These are phyloP conservation scores for Myxozyma mucilagina DNA, from an alignment of 805 yeast species.

Conservation along the genomic window DNA sequence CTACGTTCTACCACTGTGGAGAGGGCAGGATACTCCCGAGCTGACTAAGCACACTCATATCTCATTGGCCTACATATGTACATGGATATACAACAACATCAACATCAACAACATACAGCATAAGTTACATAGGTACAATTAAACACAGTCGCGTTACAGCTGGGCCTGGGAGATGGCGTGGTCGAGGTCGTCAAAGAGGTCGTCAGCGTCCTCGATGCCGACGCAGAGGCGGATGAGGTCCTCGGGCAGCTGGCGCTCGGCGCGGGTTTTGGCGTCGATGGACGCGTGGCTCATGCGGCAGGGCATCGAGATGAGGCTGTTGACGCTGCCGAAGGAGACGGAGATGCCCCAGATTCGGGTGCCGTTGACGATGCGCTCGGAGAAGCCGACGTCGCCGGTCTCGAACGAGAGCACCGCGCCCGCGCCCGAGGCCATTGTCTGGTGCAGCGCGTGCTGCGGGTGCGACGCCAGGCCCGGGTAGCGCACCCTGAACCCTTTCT, in stretches of 20 bases:
- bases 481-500: conserved; percentile 71
- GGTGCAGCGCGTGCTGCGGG: conserved; percentile 79
- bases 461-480: conserved; percentile 83
- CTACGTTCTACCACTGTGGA: neutral
- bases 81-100: neutral
- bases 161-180: conserved; percentile 67
- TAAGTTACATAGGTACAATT: neutral
- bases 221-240: conserved; percentile 87
- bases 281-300: conserved; percentile 98
- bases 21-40: too few species aligned
- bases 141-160: neutral
- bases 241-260: conserved; percentile 88
- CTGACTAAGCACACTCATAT: too few species aligned
- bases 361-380: conserved; percentile 72
- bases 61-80: too few species aligned
- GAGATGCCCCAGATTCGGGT: conserved; percentile 82
- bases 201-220: conserved; percentile 83
- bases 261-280: conserved; percentile 81
- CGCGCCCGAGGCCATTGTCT: conserved; percentile 73
- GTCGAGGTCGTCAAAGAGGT: conserved; percentile 76
- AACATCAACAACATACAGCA: neutral
- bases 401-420: conserved; percentile 90
- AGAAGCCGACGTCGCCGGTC: conserved; percentile 69
- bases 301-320: conserved; percentile 89
- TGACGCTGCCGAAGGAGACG: conserved; percentile 92